Base-by-base conservation (phyloP, 2,329 filamentous ascomycete species). In the Lachnellula subtilissima region DNA sequence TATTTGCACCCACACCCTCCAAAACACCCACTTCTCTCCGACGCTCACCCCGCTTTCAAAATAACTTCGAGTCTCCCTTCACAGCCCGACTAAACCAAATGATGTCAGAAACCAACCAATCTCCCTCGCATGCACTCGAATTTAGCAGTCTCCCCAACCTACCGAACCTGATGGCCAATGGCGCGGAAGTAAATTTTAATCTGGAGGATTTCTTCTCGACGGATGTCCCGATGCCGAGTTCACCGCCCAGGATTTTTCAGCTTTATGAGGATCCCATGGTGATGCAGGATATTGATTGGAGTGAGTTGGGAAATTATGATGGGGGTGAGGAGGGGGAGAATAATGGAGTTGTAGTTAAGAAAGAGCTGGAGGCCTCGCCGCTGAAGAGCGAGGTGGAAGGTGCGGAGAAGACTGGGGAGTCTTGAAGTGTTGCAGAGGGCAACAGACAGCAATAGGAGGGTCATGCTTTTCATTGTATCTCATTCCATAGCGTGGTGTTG, bases 151-250 rank as follows among this genome's bases (percentile, higher is more conserved):
- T 75, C 12, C 70, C 72, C 6, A 62, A 64, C 39, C 52, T 70
- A 6, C 61, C 66, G 8, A 57, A 59, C 15, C 45, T 65, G 11
- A 53, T 57, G 28, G 15, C 59, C 8, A 46, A 57, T 28, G 55
- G 61, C 50, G 40, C 57, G 2, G 55, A 64, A 11, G 50, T 61
- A 23, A 58, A 66, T 28, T 68, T 68, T 62, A 67, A 54, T 54
- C 63, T 69, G n/a, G 69, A 72, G 42, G 74, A 76, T 53, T 70
- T 76, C 55, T 73, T 77, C 53, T 70, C 70, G 19, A 74, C 74
- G 1, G 74, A 75, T 64, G 67, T 70, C 40, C 71, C 71, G 5
- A 76, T 78, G 74, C 75, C 75, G 37, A 76, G 72, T 58, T 75
- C 73, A 23, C 75, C 75, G 22, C 75, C 76, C 28, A 64, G 66